Evolutionary conservation across 768 basidiomycete species (phyloP).

Genomic region (Boletus rubescentipes): DNA sequence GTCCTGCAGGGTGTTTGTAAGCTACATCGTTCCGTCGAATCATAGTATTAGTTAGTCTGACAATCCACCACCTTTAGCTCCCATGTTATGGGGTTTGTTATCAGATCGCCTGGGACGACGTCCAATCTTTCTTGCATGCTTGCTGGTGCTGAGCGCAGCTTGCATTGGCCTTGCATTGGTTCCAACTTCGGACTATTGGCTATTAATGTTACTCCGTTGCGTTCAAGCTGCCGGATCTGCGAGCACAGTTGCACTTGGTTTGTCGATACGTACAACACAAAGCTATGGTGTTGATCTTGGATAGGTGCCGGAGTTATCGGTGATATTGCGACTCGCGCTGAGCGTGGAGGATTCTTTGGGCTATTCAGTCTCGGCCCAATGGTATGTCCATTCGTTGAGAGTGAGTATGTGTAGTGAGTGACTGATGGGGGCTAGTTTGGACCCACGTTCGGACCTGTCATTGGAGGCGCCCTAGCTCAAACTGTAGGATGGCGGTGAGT

Average conservation of each 20-base stretch:
- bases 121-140: slow-evolving; percentile 59
- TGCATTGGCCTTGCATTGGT: slow-evolving; percentile 62
- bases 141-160: slow-evolving; percentile 60
- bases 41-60: background rate
- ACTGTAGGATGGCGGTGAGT: slow-evolving; percentile 62
- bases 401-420: background rate
- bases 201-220: slow-evolving; percentile 76
- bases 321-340: slow-evolving; percentile 71
- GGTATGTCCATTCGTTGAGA: slow-evolving; percentile 33
- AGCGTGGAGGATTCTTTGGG: slow-evolving; percentile 75
- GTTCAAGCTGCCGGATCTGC: slow-evolving; percentile 79
- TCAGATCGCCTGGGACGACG: slow-evolving; percentile 67
- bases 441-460: slow-evolving; percentile 48
- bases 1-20: slow-evolving; percentile 47
- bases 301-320: slow-evolving; percentile 73
- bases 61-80: slow-evolving; percentile 37
- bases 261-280: background rate
- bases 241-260: slow-evolving; percentile 74
- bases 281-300: background rate
- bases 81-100: slow-evolving; percentile 60
- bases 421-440: slow-evolving; percentile 41
- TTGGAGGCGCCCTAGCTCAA: slow-evolving; percentile 56
- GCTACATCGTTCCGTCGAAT: slow-evolving; percentile 8
- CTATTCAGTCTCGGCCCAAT: slow-evolving; percentile 65
- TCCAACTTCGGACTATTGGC: slow-evolving; percentile 67